phyloP scores from a whole-genome alignment of 495 filamentous ascomycete species.

The Usnea hakonensis region DNA sequence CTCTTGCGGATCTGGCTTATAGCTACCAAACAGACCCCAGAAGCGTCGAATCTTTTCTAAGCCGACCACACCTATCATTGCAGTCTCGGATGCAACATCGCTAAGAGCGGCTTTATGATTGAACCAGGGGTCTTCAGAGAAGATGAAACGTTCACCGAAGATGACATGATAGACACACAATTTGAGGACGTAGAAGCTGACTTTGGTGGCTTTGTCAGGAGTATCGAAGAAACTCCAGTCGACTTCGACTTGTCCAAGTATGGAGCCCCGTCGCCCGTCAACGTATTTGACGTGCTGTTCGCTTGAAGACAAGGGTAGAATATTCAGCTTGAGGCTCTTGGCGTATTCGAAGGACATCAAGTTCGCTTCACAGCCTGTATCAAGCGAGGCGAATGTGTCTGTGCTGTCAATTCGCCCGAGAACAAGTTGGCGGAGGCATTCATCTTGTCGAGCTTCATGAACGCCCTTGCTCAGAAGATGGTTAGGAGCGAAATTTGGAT shows the following conservation, averaged over 20 bases:
- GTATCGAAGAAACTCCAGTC: slow-evolving; percentile 12
- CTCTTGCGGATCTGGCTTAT: slow-evolving; percentile 2
- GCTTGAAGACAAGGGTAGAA: background rate
- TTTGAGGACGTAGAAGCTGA: slow-evolving; percentile 7
- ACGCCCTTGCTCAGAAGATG: slow-evolving; percentile 3
- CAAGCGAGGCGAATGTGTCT: background rate
- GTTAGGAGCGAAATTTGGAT: background rate
- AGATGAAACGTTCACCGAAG: slow-evolving; percentile 7
- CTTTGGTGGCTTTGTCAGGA: background rate
- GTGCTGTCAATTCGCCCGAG: background rate
- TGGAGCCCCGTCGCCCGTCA: background rate
- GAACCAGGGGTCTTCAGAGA: slow-evolving; percentile 8
- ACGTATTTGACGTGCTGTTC: slow-evolving; percentile 2
- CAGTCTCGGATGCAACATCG: background rate
- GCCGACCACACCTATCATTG: background rate
- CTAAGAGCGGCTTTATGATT: slow-evolving; percentile 5
- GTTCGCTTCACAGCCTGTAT: slow-evolving; percentile 15
- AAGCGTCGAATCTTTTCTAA: background rate
- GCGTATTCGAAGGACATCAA: slow-evolving; percentile 9
- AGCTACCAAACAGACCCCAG: background rate
- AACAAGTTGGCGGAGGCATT: slow-evolving; percentile 2
- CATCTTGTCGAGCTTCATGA: slow-evolving; percentile 2
- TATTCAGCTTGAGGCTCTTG: background rate
- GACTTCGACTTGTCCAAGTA: slow-evolving; percentile 9
- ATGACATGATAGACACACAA: slow-evolving; percentile 8